phyloP scores from a whole-genome alignment of 2,329 filamentous ascomycete species.

The Fusarium mexicanum region DNA sequence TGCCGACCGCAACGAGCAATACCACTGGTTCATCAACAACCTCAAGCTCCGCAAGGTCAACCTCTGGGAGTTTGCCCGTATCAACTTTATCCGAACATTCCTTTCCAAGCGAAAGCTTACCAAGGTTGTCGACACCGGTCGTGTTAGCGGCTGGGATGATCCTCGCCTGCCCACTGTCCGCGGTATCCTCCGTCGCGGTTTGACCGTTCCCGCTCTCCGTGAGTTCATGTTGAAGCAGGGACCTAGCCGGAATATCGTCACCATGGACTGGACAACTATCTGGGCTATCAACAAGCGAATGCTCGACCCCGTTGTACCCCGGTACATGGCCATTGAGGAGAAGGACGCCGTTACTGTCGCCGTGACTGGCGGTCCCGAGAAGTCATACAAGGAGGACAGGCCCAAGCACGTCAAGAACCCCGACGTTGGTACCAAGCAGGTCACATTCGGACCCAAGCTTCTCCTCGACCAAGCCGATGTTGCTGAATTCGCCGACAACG shows the following conservation, averaged over 20 bases:
- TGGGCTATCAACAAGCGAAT: slow-evolving; percentile 83
- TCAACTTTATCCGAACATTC: slow-evolving; percentile 86
- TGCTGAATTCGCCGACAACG: slow-evolving; percentile 80
- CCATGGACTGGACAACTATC: slow-evolving; percentile 83
- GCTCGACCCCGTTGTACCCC: slow-evolving; percentile 79
- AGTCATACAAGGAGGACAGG: slow-evolving; percentile 75
- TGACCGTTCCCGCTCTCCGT: slow-evolving; percentile 80
- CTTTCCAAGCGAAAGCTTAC: slow-evolving; percentile 88
- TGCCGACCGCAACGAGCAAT: slow-evolving; percentile 86
- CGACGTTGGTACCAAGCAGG: slow-evolving; percentile 84
- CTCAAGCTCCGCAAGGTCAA: slow-evolving; percentile 79
- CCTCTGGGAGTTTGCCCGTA: slow-evolving; percentile 86
- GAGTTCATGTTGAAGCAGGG: slow-evolving; percentile 89
- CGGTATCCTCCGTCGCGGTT: slow-evolving; percentile 79
- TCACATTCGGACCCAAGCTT: slow-evolving; percentile 78
- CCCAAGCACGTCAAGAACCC: slow-evolving; percentile 92
- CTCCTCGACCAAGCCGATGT: slow-evolving; percentile 89
- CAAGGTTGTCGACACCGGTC: slow-evolving; percentile 79
- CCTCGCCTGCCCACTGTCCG: slow-evolving; percentile 87
- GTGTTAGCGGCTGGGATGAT: slow-evolving; percentile 87
- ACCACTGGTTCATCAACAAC: slow-evolving; percentile 84
- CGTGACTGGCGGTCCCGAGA: slow-evolving; percentile 72
- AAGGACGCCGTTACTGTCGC: slow-evolving; percentile 77
- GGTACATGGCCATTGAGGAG: slow-evolving; percentile 77
- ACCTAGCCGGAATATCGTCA: slow-evolving; percentile 83